phyloP scores from a whole-genome alignment of 1,284 basidiomycete genomes.

The Sanguinoderma infundibulare region DNA sequence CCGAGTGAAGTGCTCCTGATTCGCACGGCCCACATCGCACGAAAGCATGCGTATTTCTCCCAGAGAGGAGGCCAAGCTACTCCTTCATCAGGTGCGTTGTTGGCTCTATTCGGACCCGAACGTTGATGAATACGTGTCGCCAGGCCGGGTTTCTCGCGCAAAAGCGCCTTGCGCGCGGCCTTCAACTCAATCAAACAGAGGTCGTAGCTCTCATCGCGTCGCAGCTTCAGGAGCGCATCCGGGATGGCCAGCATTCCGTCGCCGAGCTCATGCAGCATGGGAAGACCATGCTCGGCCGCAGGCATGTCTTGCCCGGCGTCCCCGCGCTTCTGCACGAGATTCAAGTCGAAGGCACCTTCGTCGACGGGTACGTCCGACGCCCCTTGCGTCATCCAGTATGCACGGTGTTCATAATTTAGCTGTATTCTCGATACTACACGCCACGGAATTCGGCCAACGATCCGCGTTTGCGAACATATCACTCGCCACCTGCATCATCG shows the following conservation, averaged over 20 bases:
- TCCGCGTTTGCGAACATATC: background rate
- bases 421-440: too few relatives aligned
- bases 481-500: too few relatives aligned
- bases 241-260: conserved; percentile 92
- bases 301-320: conserved; percentile 89
- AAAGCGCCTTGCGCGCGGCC: conserved; percentile 90
- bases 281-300: conserved; percentile 85
- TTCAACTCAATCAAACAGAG: conserved; percentile 88
- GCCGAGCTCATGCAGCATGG: conserved; percentile 92
- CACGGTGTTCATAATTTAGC: background rate
- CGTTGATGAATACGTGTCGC: background rate
- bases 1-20: background rate
- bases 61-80: conserved; percentile 43
- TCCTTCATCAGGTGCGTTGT: conserved; percentile 41
- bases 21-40: background rate
- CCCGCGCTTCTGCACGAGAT: conserved; percentile 75
- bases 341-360: conserved; percentile 93
- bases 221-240: conserved; percentile 92
- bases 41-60: conserved; percentile 40
- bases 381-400: background rate
- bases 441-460: background rate
- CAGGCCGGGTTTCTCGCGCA: conserved; percentile 90
- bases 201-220: conserved; percentile 89
- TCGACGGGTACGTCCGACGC: conserved; percentile 70
- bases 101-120: background rate